Evolutionary conservation across 2,329 filamentous ascomycete species (phyloP), one percentile per base, ranked within the genome.

Genomic region (Botrytis galanthina): DNA sequence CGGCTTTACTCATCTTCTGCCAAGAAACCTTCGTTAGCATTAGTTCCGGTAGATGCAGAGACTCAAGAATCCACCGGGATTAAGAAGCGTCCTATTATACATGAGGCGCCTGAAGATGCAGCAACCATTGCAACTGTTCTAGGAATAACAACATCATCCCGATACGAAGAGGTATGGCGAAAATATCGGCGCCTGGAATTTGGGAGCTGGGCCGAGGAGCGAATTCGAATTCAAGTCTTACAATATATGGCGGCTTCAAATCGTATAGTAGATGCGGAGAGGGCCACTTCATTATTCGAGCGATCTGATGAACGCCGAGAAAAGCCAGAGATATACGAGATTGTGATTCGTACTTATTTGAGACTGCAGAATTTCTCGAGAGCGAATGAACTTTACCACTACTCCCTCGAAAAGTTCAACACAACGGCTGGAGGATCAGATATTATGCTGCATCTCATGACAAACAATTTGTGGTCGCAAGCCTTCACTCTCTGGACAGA

Each of bases 281-380:
- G 85, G 64, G 81, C 82, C 29, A 81, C 84, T 67, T 75, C 81
- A n/a, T 74, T 89, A 14, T 89, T 89, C 76, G 78, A 84, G 42
- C 54, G 54, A 16, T 57, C 79, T 20, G 69, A 69, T n/a, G 39
- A 63, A 44, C 71, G 81, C 14, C 72, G 82, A 54, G 84, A 85
- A 39, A 82, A 80, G 3, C 76, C 80, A 12, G 80, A 81, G 7
- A 83, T 86, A 70, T 89, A 87, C 77, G 78, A 82, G 70, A 78
- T 81, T 59, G 82, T 84, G 39, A 82, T 86, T 35, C 80, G 81
- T 61, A 83, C 86, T 35, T 83, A 85, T 74, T 75, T 87, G 39
- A 78, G 76, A n/a, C 79, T 84, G 26, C 78, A 82, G 32, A 80
- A 83, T 73, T 74, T 83, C 22, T 81, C 80, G 18, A 82, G 83